Evolutionary conservation across 2,329 filamentous ascomycete species (phyloP).

Genomic region (Parascedosporium putredinis): DNA sequence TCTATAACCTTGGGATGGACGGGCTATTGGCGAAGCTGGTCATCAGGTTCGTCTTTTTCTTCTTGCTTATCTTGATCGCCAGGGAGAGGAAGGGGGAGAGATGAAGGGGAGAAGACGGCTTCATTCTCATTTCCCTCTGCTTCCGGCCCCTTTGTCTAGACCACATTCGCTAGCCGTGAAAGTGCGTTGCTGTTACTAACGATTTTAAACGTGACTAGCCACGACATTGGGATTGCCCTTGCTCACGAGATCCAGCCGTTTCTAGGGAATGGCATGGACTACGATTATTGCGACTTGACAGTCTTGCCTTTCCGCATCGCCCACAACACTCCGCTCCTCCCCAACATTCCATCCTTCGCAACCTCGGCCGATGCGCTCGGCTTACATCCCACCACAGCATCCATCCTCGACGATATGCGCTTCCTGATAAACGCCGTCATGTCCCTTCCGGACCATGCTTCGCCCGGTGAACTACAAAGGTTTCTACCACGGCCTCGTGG

Average conservation of each 20-base stretch:
- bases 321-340: slow-evolving; percentile 37
- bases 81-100: no score
- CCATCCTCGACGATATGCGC: slow-evolving; percentile 41
- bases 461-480: slow-evolving; percentile 24
- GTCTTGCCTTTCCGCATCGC: slow-evolving; percentile 29
- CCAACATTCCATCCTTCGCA: slow-evolving; percentile 29
- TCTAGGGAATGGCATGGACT: slow-evolving; percentile 23
- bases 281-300: slow-evolving; percentile 28
- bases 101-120: no score
- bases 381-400: slow-evolving; percentile 35
- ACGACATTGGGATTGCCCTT: slow-evolving; percentile 36
- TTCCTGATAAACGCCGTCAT: slow-evolving; percentile 33
- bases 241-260: slow-evolving; percentile 35
- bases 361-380: slow-evolving; percentile 28
- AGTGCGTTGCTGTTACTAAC: slow-evolving; percentile 1
- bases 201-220: slow-evolving; percentile 18
- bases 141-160: no score
- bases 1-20: slow-evolving; percentile 33
- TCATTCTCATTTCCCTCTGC: no score
- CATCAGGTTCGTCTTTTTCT: slow-evolving; percentile 29
- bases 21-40: slow-evolving; percentile 37
- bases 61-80: slow-evolving; percentile 3
- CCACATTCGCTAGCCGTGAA: no score
- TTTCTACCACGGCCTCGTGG: slow-evolving; percentile 28
- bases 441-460: slow-evolving; percentile 24